phyloP scores from a whole-genome alignment of 1,284 basidiomycete species.

The Macrocystidia cucumis region DNA sequence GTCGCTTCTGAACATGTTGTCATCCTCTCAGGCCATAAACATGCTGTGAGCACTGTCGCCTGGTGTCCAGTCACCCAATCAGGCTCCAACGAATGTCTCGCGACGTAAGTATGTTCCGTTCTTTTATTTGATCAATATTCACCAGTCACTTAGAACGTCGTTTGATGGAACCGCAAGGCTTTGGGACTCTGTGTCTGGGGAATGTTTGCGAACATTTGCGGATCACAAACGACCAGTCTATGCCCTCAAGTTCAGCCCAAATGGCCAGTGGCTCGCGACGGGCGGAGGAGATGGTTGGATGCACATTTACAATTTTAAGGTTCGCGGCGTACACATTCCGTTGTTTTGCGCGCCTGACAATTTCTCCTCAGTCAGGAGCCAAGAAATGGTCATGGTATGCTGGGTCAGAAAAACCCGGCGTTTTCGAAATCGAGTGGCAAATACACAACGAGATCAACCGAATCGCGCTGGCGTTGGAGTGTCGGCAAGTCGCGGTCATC shows the following conservation, averaged over 20 bases:
- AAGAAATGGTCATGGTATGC: slow-evolving; percentile 54
- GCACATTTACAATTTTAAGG: slow-evolving; percentile 45
- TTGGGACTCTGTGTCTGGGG: slow-evolving; percentile 72
- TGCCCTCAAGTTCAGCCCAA: slow-evolving; percentile 59
- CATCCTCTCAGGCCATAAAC: slow-evolving; percentile 54
- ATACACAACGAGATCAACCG: slow-evolving; percentile 36
- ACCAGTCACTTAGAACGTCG: slow-evolving; percentile 43
- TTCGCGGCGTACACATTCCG: slow-evolving; percentile 17
- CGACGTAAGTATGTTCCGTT: slow-evolving; percentile 47
- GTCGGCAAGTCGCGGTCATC: slow-evolving; percentile 43
- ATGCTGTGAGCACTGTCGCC: slow-evolving; percentile 60
- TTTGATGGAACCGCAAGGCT: slow-evolving; percentile 71
- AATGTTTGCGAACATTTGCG: slow-evolving; percentile 57
- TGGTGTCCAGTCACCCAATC: slow-evolving; percentile 55
- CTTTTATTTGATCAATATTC: slow-evolving; percentile 4
- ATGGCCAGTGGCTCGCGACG: slow-evolving; percentile 50
- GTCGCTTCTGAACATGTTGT: slow-evolving; percentile 28
- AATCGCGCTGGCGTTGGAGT: slow-evolving; percentile 53
- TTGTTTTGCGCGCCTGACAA: slow-evolving; percentile 1
- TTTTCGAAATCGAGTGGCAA: slow-evolving; percentile 66
- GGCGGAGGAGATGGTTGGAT: slow-evolving; percentile 58
- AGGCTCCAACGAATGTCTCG: slow-evolving; percentile 48
- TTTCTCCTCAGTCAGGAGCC: slow-evolving; percentile 26
- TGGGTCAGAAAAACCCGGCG: slow-evolving; percentile 39
- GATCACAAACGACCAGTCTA: slow-evolving; percentile 67